Evolutionary conservation across 2,329 filamentous ascomycete species (phyloP), one percentile per base, ranked within the genome.

Genomic region (Cryoendolithus antarcticus): DNA sequence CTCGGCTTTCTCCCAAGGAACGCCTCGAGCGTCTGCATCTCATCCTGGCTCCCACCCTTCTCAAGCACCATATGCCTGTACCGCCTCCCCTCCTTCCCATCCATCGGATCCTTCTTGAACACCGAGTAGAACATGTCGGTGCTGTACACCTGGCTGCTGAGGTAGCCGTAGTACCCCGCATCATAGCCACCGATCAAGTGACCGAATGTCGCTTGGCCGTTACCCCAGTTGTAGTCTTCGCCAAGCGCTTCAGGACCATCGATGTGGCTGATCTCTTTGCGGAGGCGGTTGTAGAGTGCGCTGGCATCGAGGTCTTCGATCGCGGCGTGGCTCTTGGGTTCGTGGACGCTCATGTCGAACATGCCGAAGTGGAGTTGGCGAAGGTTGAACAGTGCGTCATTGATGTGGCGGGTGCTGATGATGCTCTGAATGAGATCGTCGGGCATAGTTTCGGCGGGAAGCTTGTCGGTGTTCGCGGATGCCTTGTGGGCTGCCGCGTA

Each of bases 131-230:
- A 93, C 82, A 93, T 89, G 61, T 93, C 84, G 19, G 80, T 74
- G 13, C 78, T 83, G 63, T 88, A 91, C 11, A 91, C 85, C 58
- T 85, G 74, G 1, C 80, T 85, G 46, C 74, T 80, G 28, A 72
- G 55, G 47, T 71, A 71, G 36, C 67, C 69, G 59, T 91, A 91
- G 64, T 89, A 89, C 32, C 83, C 82, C 24, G 84, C 83, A 59
- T 89, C 84, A 54, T 91, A 91, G 2, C 84, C 84, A 38, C 82
- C 82, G 44, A 89, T 83, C 46, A 89, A 68, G 61, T 91, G 84
- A 10, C 83, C 82, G 54, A 91, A 88, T 0, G 78, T 85, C 4
- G 82, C 81, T 54, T 88, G 76, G 9, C 83, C 82, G 50, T 86
- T 74, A 31, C 81, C 83, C 81, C 82, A 86, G n/a, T 51, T 58